Conservation (phyloP, 768 basidiomycete genomes). For the Hericium erinaceus region DNA sequence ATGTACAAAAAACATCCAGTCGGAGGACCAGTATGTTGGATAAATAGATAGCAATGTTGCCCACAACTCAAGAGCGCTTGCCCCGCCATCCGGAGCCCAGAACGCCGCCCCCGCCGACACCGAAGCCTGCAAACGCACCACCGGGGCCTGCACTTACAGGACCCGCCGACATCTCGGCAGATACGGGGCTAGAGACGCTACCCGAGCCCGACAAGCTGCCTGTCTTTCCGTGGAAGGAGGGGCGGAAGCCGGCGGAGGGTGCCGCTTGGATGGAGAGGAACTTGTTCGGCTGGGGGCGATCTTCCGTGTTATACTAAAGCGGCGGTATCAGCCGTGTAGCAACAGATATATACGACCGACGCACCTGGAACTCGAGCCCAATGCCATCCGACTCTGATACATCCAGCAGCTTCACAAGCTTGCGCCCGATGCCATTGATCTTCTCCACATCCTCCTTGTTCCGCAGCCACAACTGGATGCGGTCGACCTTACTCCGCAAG, state of each 20-base stretch:
- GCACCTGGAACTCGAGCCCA: constrained; percentile 84
- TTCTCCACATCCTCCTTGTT: constrained; percentile 78
- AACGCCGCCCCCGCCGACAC: constrained; percentile 1
- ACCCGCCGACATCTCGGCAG: not conserved
- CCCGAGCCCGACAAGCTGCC: constrained; percentile 12
- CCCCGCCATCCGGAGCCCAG: not conserved
- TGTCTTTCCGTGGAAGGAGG: constrained; percentile 44
- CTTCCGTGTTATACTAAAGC: constrained; percentile 75
- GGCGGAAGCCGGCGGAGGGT: constrained; percentile 57
- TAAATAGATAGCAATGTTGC: no score
- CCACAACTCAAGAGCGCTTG: not conserved
- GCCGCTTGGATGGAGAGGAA: constrained; percentile 72
- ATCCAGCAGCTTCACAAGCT: constrained; percentile 73
- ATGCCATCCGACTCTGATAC: constrained; percentile 78
- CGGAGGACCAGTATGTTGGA: no score
- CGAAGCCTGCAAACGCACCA: constrained; percentile 3
- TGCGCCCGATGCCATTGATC: constrained; percentile 78
- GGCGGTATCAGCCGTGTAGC: not conserved
- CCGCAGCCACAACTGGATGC: constrained; percentile 89
- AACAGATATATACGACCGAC: constrained; percentile 13
- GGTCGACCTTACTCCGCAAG: constrained; percentile 74
- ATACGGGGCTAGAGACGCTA: constrained; percentile 16
- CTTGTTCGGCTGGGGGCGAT: constrained; percentile 71
- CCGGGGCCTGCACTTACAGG: not conserved
- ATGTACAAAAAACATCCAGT: no score